Base-by-base conservation (phyloP, 2,329 filamentous ascomycete species). In the Diaporthe amygdali region DNA sequence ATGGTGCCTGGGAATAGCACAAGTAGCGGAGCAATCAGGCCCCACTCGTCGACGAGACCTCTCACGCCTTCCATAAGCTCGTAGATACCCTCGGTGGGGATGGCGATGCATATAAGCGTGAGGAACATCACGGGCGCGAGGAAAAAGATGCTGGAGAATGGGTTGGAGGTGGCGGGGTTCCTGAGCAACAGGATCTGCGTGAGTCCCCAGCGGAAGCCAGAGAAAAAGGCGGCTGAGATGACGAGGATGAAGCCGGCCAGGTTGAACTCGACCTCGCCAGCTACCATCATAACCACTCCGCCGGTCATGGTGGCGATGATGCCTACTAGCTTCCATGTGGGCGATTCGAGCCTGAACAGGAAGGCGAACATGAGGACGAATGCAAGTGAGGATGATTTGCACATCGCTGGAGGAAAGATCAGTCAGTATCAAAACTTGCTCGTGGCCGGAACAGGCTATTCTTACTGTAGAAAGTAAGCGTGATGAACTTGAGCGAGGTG, bases 211-310 rank as follows among this genome's bases (percentile, higher is more conserved):
- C 96, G 92, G 84, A 99, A 97, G 68, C 96, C 96, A 2, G 95
- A 97, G 80, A 97, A 97, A 83, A 97, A 96, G 66, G 95, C 94
- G 15, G 96, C 95, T 0, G 92, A 91, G 81, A 99, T 98, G 83
- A 98, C 93, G 74, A 99, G 92, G 56, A 94, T 83, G 81, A 99
- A 99, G 51, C 96, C 96, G 37, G 94, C 87, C 0, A 92, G 86
- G 76, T 95, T 91, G 82, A 99, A 99, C 63, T 94, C 91, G 46
- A 97, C 92, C 83, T 99, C 96, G 72, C 96, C 96, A 7, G 95
- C 94, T 0, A 98, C 96, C 96, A 99, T 99, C 91, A 98, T 97
- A 73, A 99, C 88, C 10, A 99, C 96, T 72, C 96, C 96, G 2
- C 91, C 77, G 0, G 95, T 98, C 96, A 99, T 98, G 77, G 93